Evolutionary conservation across 1,139 yeast species (phyloP).

Genomic region (Debaryomycetaceae sp.): DNA sequence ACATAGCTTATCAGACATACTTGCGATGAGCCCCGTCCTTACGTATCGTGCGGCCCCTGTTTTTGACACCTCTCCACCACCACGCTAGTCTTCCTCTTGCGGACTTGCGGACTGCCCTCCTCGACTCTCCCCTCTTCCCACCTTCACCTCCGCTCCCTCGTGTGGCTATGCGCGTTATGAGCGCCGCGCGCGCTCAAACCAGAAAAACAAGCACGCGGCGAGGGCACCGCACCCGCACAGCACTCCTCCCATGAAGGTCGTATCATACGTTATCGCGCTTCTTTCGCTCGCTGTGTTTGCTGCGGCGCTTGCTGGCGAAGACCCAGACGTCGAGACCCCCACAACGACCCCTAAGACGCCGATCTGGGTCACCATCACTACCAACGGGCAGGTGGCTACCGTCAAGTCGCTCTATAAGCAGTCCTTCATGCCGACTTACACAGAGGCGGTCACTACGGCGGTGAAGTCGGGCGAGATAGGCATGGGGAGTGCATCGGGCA

Average conservation of each 20-base stretch:
- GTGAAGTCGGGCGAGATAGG: constrained; percentile 32
- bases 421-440: constrained; percentile 23
- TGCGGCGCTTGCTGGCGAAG: constrained; percentile 22
- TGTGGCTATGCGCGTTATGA: too few relatives aligned
- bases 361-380: constrained; percentile 36
- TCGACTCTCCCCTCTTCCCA: too few relatives aligned
- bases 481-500: constrained; percentile 30
- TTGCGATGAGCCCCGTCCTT: too few relatives aligned
- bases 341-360: constrained; percentile 16
- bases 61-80: too few relatives aligned
- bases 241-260: constrained; percentile 14
- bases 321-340: constrained; percentile 14
- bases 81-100: too few relatives aligned
- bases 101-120: too few relatives aligned
- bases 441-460: constrained; percentile 17
- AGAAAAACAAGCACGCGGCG: too few relatives aligned
- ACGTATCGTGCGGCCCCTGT: too few relatives aligned
- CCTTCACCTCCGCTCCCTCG: too few relatives aligned
- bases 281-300: constrained; percentile 11
- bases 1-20: too few relatives aligned
- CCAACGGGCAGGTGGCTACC: constrained; percentile 26
- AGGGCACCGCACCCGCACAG: too few relatives aligned
- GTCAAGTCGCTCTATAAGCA: constrained; percentile 28
- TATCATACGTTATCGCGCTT: constrained; percentile 8
- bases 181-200: too few relatives aligned